phyloP scores from a whole-genome alignment of 129 eudicot genomes.

The Chrysanthemum seticuspe region DNA sequence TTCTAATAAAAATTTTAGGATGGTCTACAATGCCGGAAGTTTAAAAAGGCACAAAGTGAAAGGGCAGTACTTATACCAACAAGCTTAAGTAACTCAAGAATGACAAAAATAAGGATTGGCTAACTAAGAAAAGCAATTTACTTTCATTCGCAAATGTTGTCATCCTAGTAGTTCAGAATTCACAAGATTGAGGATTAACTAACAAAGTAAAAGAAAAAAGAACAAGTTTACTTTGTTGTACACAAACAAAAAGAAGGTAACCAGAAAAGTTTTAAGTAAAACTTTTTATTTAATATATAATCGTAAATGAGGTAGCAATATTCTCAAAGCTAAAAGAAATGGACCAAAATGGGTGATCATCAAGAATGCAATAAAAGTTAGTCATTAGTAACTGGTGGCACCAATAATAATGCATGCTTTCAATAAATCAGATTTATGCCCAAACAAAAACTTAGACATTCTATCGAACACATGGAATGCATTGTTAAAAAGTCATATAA shows the following conservation, averaged over 20 bases:
- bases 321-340: not conserved
- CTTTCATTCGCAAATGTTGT: not conserved
- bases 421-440: not conserved
- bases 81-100: not conserved
- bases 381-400: slow-evolving; percentile 4
- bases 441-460: too few species aligned
- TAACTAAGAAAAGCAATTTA: not conserved
- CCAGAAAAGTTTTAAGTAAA: too few species aligned
- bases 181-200: too few species aligned
- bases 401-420: slow-evolving; percentile 10
- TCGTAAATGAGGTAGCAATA: slow-evolving; percentile 8
- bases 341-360: not conserved
- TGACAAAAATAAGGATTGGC: not conserved
- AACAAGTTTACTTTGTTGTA: too few species aligned
- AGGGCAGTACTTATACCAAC: slow-evolving; percentile 1
- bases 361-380: too few species aligned
- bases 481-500: too few species aligned
- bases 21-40: not conserved
- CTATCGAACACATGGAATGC: too few species aligned
- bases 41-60: not conserved
- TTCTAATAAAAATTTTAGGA: not conserved
- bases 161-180: too few species aligned
- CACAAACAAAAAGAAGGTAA: too few species aligned
- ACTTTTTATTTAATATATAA: not conserved
- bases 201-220: too few species aligned